Percentiles rank a stretch among this genome's conserved stretches.
Conservation (phyloP, 2,329 filamentous ascomycete species). For the Immersiporthe knoxdaviesiana region DNA sequence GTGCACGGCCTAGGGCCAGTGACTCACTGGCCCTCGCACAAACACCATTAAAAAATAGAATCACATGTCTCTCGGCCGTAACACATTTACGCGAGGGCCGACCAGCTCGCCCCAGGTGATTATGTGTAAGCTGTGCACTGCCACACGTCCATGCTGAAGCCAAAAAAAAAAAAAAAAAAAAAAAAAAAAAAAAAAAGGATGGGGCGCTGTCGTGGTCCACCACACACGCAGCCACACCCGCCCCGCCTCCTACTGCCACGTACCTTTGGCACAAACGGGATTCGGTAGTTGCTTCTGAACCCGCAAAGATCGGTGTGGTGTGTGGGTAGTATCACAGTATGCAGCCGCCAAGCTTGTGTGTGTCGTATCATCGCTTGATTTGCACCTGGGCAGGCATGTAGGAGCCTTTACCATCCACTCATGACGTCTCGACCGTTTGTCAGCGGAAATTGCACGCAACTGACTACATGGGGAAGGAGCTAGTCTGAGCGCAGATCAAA, state of each 20-base stretch:
- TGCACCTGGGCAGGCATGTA: neutral
- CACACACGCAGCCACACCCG: neutral
- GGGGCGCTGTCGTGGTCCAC: neutral
- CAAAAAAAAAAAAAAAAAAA: too few relatives aligned
- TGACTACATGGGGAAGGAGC: neutral
- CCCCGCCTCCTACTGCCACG: too few relatives aligned
- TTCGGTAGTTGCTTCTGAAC: constrained; percentile 12
- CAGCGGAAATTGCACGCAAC: neutral
- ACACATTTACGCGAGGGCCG: neutral
- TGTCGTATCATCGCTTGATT: neutral
- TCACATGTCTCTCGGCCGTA: neutral
- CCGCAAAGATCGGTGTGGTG: neutral
- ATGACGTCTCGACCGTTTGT: neutral
- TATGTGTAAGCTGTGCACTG: neutral
- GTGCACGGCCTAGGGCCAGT: too few relatives aligned
- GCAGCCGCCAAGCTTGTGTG: neutral
- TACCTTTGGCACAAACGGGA: neutral
- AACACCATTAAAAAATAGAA: too few relatives aligned
- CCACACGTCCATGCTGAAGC: neutral
- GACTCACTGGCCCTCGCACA: too few relatives aligned
- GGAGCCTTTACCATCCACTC: neutral
- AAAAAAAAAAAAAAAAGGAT: too few relatives aligned
- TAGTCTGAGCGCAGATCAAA: neutral
- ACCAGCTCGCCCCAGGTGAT: neutral
- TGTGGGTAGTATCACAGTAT: neutral